Conservation (phyloP, 176 grass and related monocot genomes). For the Oryza punctata region DNA sequence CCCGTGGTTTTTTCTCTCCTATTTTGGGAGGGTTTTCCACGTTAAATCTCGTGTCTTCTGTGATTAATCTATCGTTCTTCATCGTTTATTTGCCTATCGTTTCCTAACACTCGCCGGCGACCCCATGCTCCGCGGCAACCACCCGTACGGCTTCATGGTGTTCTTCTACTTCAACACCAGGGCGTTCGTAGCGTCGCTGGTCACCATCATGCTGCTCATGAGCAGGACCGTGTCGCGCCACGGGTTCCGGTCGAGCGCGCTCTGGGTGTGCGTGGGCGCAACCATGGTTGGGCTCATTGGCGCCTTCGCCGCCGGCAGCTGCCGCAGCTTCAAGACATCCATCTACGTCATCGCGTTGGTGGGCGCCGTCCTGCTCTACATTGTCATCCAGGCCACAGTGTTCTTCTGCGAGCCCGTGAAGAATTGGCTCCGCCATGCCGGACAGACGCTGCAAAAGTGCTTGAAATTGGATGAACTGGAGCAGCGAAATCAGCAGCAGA, state of each 20-base stretch:
- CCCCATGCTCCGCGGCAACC: conserved; percentile 16
- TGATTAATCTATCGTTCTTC: too few relatives aligned
- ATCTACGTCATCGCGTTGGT: conserved; percentile 39
- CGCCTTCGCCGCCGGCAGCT: conserved; percentile 42
- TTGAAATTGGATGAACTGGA: background rate
- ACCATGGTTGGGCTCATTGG: conserved; percentile 39
- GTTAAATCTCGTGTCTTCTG: too few relatives aligned
- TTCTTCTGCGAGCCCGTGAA: conserved; percentile 31
- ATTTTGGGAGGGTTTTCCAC: too few relatives aligned
- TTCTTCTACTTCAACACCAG: conserved; percentile 63
- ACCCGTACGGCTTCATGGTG: conserved; percentile 33
- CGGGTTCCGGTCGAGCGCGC: conserved; percentile 32
- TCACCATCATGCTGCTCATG: conserved; percentile 52
- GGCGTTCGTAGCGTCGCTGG: conserved; percentile 47
- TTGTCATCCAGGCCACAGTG: conserved; percentile 24
- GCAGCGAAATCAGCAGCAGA: background rate
- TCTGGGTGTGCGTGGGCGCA: conserved; percentile 40
- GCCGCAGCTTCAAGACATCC: conserved; percentile 45
- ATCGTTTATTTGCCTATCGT: too few relatives aligned
- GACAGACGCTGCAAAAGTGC: background rate
- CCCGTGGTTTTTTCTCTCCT: too few relatives aligned
- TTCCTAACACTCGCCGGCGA: too few relatives aligned
- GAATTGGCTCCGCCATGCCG: background rate
- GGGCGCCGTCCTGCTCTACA: conserved; percentile 37
- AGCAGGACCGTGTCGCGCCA: conserved; percentile 45